Percentiles rank a stretch among this genome's conserved stretches.
These are phyloP conservation scores for Ormosia semicastrata DNA, from an alignment of 306 rosid genomes.

Conservation along the genomic window DNA sequence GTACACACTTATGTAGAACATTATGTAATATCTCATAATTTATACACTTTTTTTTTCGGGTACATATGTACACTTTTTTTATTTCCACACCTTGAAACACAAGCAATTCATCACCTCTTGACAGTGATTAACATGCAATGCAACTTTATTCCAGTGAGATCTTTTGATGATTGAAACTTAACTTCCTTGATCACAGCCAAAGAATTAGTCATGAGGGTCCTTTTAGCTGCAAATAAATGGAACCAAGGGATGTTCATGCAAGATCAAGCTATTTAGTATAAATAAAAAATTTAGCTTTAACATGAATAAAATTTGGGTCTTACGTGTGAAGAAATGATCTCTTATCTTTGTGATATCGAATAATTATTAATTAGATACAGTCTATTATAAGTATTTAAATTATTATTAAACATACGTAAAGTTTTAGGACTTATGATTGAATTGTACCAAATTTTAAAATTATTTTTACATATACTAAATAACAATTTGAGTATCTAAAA, in stretches of 20 bases:
- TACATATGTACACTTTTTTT: too few relatives aligned
- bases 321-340: not conserved
- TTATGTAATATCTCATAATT: not conserved
- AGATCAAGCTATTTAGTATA: not conserved
- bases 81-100: not conserved
- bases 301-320: not conserved
- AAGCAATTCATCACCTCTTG: not conserved
- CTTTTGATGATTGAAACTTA: not conserved
- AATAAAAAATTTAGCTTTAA: not conserved
- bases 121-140: not conserved
- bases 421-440: too few relatives aligned
- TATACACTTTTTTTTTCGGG: not conserved
- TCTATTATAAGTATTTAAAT: too few relatives aligned
- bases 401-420: too few relatives aligned
- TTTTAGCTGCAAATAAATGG: not conserved
- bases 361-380: too few relatives aligned
- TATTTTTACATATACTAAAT: too few relatives aligned
- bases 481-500: too few relatives aligned
- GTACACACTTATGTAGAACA: not conserved
- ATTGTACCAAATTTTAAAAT: too few relatives aligned
- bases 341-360: too few relatives aligned
- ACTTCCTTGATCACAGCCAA: not conserved
- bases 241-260: not conserved
- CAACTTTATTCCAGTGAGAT: not conserved
- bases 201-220: not conserved